Evolutionary conservation across 2,329 filamentous ascomycete genomes (phyloP), one percentile per base, ranked within the genome.

Genomic region (Leptosphaerulina australis): DNA sequence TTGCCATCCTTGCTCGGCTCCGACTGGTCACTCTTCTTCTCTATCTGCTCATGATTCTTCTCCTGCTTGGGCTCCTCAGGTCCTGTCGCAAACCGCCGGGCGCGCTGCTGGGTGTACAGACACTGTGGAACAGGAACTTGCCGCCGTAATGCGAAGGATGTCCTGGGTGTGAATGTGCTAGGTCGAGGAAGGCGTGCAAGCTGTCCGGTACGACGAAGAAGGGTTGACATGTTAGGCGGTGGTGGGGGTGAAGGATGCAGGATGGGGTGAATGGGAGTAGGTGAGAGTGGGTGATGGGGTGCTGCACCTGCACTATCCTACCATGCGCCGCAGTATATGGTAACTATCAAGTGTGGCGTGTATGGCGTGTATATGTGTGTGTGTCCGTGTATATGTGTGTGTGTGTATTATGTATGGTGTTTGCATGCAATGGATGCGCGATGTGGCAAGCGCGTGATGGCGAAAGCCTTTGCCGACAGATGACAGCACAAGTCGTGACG

Each of bases 111-210:
- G 21, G 74, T 69, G 48, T 73, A 79, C 39, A 74, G 62, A 31
- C 74, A 76, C 58, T 76, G 70, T 26, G 76, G 72, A 20, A 76
- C 59, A 5, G 72, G 71, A 14, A 73, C 69, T 20, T 72, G 71
- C 61, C 73, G 62, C 28, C 66, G 64, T 35, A 67, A 46, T 38
- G 60, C 57, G 41, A 64, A 59, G 31, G 77, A 76, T 55, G 77
- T 74, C 66, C 79, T 77, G 45, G 81, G 73, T 54, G 80, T 74
- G 63, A 77, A 74, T 67, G 80, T 79, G 66, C 81, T 76, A 59
- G 81, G 76, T 72, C 81, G 81, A 51, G 83, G 82, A 67, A 84
- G 78, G 71, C 82, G 81, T 75, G 83, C 83, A 70, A 88, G 76
- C 72, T 83, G 82, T 77, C 83, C 83, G 71, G 44, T 45, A 30